phyloP scores from a whole-genome alignment of 345 rosid genomes.

The Combretum micranthum region DNA sequence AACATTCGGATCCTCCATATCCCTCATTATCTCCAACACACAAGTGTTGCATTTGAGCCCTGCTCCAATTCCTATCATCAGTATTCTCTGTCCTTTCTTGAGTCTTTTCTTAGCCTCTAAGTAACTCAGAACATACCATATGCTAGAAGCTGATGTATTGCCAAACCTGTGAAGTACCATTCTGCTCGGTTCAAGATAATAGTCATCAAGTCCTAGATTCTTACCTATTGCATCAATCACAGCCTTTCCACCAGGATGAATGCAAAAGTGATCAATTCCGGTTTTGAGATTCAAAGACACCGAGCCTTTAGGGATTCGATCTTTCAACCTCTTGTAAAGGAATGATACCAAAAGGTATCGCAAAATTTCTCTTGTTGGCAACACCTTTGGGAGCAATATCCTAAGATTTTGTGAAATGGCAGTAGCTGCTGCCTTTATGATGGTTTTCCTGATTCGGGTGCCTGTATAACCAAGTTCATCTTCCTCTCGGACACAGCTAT shows the following conservation, averaged over 20 bases:
- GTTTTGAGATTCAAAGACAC: conserved; percentile 10
- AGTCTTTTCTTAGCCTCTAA: conserved; percentile 29
- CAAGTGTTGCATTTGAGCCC: conserved; percentile 28
- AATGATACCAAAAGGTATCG: background rate
- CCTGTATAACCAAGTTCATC: conserved; percentile 20
- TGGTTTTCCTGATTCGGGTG: conserved; percentile 7
- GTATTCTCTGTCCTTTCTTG: conserved; percentile 18
- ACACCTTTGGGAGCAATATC: conserved; percentile 4
- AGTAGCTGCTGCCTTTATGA: conserved; percentile 9
- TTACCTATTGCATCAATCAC: conserved; percentile 17
- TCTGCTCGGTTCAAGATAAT: conserved; percentile 24
- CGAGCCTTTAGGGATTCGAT: background rate
- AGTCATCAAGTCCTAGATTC: conserved; percentile 9
- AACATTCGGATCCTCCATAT: conserved; percentile 9
- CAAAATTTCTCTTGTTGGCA: background rate
- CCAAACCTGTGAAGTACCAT: conserved; percentile 27
- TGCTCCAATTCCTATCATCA: conserved; percentile 25
- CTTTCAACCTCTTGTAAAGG: background rate
- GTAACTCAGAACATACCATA: conserved; percentile 28
- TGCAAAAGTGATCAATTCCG: conserved; percentile 24
- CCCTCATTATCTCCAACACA: conserved; percentile 21
- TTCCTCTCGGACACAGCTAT: conserved; percentile 16
- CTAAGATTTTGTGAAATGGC: conserved; percentile 18
- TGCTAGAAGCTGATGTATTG: conserved; percentile 19
- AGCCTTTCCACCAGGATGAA: conserved; percentile 26